phyloP scores from a whole-genome alignment of 768 basidiomycete genomes.

The Amyloporia xantha region DNA sequence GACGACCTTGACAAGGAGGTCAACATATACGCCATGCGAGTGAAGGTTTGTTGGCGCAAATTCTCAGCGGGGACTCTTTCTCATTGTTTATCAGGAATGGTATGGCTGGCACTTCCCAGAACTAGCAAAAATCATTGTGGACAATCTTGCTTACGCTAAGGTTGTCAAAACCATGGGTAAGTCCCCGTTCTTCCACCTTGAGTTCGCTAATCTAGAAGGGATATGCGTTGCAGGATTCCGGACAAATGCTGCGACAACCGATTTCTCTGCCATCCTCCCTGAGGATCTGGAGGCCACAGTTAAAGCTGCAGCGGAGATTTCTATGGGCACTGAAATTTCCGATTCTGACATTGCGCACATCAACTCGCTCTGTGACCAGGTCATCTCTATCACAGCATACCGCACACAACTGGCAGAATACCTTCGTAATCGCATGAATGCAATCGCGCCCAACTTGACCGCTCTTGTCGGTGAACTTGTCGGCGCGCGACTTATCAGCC shows the following conservation, averaged over 20 bases:
- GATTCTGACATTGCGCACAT: conserved; percentile 97
- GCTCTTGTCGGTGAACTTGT: conserved; percentile 75
- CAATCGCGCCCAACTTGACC: conserved; percentile 95
- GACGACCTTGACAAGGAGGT: conserved; percentile 99
- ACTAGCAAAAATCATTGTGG: conserved; percentile 96
- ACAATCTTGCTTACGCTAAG: conserved; percentile 97
- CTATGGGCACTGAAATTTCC: conserved; percentile 99
- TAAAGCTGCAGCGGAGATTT: conserved; percentile 94
- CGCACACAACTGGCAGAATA: conserved; percentile 94
- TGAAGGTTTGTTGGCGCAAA: conserved; percentile 58
- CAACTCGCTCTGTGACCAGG: conserved; percentile 94
- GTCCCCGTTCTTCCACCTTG: not conserved
- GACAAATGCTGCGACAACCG: conserved; percentile 82
- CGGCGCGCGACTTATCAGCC: conserved; percentile 67
- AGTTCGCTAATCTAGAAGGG: too few relatives aligned
- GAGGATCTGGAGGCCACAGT: conserved; percentile 95
- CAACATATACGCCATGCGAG: conserved; percentile 98
- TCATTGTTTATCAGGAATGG: conserved; percentile 76
- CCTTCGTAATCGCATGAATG: conserved; percentile 95
- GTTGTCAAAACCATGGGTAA: conserved; percentile 85
- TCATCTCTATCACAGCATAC: conserved; percentile 94
- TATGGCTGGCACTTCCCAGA: conserved; percentile 99
- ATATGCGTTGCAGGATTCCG: conserved; percentile 93
- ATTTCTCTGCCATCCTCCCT: conserved; percentile 85
- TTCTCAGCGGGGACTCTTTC: not conserved